Conservation (phyloP, 805 yeast species). For the Wickerhamiella dianesei region DNA sequence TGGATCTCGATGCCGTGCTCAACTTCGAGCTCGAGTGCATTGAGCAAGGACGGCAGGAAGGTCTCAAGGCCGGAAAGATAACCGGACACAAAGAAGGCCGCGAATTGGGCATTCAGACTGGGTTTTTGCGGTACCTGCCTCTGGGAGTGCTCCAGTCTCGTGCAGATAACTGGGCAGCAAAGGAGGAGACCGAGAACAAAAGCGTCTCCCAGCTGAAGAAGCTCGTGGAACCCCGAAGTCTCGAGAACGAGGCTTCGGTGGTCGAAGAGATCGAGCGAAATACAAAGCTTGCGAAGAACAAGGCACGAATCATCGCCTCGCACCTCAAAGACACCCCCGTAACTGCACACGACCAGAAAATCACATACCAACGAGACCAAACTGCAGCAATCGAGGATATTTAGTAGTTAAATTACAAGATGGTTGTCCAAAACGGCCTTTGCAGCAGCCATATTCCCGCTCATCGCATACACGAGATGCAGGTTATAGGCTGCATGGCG, state of each 20-base stretch:
- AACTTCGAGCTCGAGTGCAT: slow-evolving; percentile 29
- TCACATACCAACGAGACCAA: slow-evolving; percentile 23
- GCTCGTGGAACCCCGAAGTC: slow-evolving; percentile 24
- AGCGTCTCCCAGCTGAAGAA: slow-evolving; percentile 19
- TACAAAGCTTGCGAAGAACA: slow-evolving; percentile 45
- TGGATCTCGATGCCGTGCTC: slow-evolving; percentile 15
- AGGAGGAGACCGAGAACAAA: slow-evolving; percentile 7
- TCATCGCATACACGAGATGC: slow-evolving; percentile 55
- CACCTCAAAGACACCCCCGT: slow-evolving; percentile 20
- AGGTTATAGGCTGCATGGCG: slow-evolving; percentile 80
- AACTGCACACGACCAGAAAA: slow-evolving; percentile 27
- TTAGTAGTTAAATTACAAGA: slow-evolving; percentile 34
- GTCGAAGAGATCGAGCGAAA: slow-evolving; percentile 43
- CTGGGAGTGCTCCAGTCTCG: slow-evolving; percentile 56
- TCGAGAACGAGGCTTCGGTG: slow-evolving; percentile 37
- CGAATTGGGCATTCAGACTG: slow-evolving; percentile 51
- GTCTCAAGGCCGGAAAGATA: slow-evolving; percentile 43
- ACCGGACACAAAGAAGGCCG: slow-evolving; percentile 64
- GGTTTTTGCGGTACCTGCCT: slow-evolving; percentile 33
- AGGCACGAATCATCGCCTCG: slow-evolving; percentile 39
- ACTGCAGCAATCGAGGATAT: slow-evolving; percentile 25
- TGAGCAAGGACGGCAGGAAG: slow-evolving; percentile 58
- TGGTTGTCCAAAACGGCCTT: slow-evolving; percentile 50
- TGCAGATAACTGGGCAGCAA: slow-evolving; percentile 25
- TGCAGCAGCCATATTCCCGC: slow-evolving; percentile 60